phyloP scores from a whole-genome alignment of 495 filamentous ascomycete species.

The Jackrogersella minutella region DNA sequence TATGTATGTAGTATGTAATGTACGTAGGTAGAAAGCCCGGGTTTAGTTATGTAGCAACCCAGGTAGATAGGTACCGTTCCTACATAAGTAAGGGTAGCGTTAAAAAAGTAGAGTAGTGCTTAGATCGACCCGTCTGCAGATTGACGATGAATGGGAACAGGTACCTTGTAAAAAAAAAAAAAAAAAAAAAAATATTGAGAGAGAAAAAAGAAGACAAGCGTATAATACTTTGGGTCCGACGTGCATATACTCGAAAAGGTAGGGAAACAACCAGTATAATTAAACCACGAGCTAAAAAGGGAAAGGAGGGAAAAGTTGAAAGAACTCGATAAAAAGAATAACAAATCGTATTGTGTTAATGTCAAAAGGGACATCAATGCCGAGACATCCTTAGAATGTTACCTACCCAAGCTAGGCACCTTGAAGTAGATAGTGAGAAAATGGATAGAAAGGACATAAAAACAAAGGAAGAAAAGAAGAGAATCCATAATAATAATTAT shows the following conservation, averaged over 20 bases:
- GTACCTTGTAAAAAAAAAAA: slow-evolving; percentile 30
- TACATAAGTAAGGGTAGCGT: slow-evolving; percentile 36
- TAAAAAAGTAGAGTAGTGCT: slow-evolving; percentile 32
- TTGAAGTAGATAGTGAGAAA: not conserved
- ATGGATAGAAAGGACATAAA: not conserved
- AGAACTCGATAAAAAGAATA: slow-evolving; percentile 24
- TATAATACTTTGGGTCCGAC: slow-evolving; percentile 31
- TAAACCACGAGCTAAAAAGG: slow-evolving; percentile 19
- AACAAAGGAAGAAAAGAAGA: slow-evolving; percentile 1
- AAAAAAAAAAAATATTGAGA: not conserved
- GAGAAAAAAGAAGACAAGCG: slow-evolving; percentile 13
- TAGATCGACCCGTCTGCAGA: slow-evolving; percentile 43
- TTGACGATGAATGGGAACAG: slow-evolving; percentile 36
- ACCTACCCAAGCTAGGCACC: slow-evolving; percentile 31
- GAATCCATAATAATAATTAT: not conserved
- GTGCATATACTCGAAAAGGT: slow-evolving; percentile 20
- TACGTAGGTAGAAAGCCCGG: slow-evolving; percentile 16
- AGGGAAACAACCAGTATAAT: not conserved
- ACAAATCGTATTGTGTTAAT: slow-evolving; percentile 23
- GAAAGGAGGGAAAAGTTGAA: slow-evolving; percentile 3
- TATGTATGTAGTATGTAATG: slow-evolving; percentile 20
- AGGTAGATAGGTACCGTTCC: slow-evolving; percentile 25
- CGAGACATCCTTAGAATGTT: slow-evolving; percentile 31
- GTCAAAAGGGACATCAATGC: slow-evolving; percentile 29
- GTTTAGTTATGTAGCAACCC: slow-evolving; percentile 15